A percentile compares a stretch with the other conserved stretches of the same genome.
Evolutionary conservation across 345 rosid genomes (phyloP).

Genomic region (Leavenworthia alabamica): DNA sequence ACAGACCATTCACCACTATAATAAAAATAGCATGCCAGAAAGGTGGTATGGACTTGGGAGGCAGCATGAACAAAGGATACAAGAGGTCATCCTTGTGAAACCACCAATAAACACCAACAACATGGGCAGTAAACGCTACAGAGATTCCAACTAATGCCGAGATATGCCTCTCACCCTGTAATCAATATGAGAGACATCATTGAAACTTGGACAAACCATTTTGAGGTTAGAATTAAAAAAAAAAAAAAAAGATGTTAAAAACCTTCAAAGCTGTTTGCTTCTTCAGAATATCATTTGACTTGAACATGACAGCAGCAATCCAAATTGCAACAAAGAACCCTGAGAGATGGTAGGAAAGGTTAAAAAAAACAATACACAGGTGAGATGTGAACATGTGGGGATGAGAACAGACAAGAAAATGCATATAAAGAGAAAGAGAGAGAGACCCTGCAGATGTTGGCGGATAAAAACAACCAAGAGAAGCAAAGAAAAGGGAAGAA

Average conservation of each 20-base stretch:
- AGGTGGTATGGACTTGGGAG: constrained; percentile 94
- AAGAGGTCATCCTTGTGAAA: constrained; percentile 80
- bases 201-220: constrained; percentile 7
- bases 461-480: constrained; percentile 95
- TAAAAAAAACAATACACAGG: constrained; percentile 2
- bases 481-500: constrained; percentile 94
- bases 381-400: background rate
- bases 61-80: constrained; percentile 88
- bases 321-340: constrained; percentile 97
- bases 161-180: constrained; percentile 96
- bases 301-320: constrained; percentile 96
- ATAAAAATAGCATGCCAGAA: constrained; percentile 97
- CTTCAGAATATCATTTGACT: constrained; percentile 89
- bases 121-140: constrained; percentile 61
- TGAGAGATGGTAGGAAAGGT: constrained; percentile 32
- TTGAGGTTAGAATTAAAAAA: background rate
- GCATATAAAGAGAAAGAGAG: background rate
- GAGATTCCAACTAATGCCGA: constrained; percentile 69
- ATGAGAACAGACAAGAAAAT: background rate
- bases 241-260: constrained; percentile 13
- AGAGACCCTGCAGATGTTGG: constrained; percentile 93
- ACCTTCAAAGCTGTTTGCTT: constrained; percentile 99
- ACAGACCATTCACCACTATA: constrained; percentile 88
- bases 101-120: constrained; percentile 94
- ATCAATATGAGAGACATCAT: constrained; percentile 27